A percentile compares a stretch with the other conserved stretches of the same genome.
Conservation (phyloP, 768 basidiomycete species). For the Russula sp. region DNA sequence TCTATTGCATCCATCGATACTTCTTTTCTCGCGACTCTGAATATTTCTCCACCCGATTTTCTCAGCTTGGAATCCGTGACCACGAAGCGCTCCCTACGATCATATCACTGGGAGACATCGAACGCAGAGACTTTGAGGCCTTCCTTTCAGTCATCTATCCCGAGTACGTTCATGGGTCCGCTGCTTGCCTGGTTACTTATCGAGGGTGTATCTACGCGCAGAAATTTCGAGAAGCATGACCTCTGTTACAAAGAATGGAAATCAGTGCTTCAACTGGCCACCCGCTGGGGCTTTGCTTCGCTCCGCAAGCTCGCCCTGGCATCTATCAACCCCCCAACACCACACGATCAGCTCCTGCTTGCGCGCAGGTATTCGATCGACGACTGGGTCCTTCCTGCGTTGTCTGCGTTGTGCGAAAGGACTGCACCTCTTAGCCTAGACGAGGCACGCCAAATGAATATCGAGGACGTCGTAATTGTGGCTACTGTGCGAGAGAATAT, state of each 20-base stretch:
- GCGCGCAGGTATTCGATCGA: conserved; percentile 13
- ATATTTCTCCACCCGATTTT: conserved; percentile 11
- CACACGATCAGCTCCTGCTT: conserved; percentile 10
- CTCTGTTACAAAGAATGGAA: conserved; percentile 27
- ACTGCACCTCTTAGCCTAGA: not conserved
- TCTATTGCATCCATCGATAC: conserved; percentile 15
- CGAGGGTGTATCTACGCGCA: not conserved
- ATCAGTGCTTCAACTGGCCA: conserved; percentile 28
- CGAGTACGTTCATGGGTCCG: not conserved
- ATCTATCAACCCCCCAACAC: not conserved
- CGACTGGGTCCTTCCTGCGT: conserved; percentile 7
- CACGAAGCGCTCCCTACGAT: conserved; percentile 2
- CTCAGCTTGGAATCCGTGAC: not conserved
- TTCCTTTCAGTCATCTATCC: conserved; percentile 18
- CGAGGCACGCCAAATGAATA: conserved; percentile 8
- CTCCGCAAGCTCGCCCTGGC: conserved; percentile 23
- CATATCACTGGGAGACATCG: conserved; percentile 4
- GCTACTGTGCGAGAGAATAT: conserved; percentile 15
- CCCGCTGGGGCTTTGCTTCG: conserved; percentile 30
- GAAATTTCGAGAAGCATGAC: conserved; percentile 3
- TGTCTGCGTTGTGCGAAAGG: conserved; percentile 11
- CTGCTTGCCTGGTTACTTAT: not conserved
- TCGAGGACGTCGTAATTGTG: conserved; percentile 17
- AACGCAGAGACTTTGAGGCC: conserved; percentile 15
- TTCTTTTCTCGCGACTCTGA: conserved; percentile 17